Conservation (phyloP, 345 rosid genomes). For the Bruguiera parviflora region DNA sequence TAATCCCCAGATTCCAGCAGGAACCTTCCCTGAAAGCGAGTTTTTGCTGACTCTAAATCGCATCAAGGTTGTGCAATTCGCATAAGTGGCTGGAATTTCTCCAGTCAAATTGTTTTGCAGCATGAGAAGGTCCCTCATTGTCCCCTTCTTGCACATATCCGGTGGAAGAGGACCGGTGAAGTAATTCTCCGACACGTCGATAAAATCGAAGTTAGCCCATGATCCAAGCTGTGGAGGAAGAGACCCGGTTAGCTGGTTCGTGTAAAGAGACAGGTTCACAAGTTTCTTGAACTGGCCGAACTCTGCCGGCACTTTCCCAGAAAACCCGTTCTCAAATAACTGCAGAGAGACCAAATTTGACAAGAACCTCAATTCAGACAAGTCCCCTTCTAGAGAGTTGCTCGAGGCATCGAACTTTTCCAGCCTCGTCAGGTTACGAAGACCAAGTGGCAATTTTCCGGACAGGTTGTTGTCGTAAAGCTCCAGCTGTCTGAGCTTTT, state of each 20-base stretch:
- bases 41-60: conserved; percentile 77
- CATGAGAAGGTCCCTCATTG: conserved; percentile 58
- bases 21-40: conserved; percentile 62
- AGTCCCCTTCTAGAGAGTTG: conserved; percentile 53
- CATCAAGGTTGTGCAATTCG: conserved; percentile 45
- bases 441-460: conserved; percentile 65
- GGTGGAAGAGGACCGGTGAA: conserved; percentile 79
- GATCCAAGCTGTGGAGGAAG: conserved; percentile 73
- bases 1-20: conserved; percentile 80
- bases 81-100: conserved; percentile 64
- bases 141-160: conserved; percentile 78
- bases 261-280: conserved; percentile 65
- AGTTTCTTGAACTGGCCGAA: conserved; percentile 62
- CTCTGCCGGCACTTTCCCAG: conserved; percentile 73
- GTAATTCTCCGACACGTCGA: conserved; percentile 78
- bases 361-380: conserved; percentile 55
- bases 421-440: conserved; percentile 60
- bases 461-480: conserved; percentile 51
- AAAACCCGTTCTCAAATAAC: conserved; percentile 45
- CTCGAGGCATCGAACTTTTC: conserved; percentile 57
- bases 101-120: conserved; percentile 75
- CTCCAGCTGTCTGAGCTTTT: conserved; percentile 68
- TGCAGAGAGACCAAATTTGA: conserved; percentile 61
- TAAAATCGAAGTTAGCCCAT: conserved; percentile 58
- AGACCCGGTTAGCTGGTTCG: conserved; percentile 60